Evolutionary conservation across 2,329 filamentous ascomycete genomes (phyloP), one percentile per base, ranked within the genome.

Genomic region (Paramyrothecium roridum): DNA sequence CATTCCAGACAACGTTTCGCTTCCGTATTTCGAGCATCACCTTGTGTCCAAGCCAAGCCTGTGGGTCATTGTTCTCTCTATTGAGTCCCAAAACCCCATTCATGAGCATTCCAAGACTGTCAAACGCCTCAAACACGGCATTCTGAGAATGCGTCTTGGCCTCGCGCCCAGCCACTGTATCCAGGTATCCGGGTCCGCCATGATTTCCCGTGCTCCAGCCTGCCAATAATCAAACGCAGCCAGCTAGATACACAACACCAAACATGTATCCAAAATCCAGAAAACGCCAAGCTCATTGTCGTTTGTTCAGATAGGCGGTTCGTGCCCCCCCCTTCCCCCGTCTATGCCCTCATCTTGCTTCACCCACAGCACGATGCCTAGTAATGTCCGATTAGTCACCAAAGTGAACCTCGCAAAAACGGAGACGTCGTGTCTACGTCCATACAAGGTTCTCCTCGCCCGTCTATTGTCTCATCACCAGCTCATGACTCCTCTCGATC

Each of bases 401-500:
- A 12, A n/a, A n/a, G 45, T 19, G 45, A 47, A 17, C 12, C 8
- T 13, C 40, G n/a, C n/a, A n/a, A n/a, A n/a, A n/a, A n/a, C n/a
- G n/a, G n/a, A 4, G 20, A n/a, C 10, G 26, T 22, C 47, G 21
- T 49, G 23, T 21, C 40, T 10, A 47, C 22, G 45, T 47, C 45
- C 45, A 20, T 20, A 10, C 10, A 30, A 30, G 26, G 26, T 30
- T 4, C 10, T 34, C 45, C 23, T 43, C 11, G 21, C 17, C 43
- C 12, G 26, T 19, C 20, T 30, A 19, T 45, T 19, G n/a, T 13
- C 22, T 23, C 37, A 17, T 60, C 54, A 98, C 95, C 95, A 99
- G 76, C 93, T 98, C 69, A 91, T 84, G 63, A 96, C 54, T 10
- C 91, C 90, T 69, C 80, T 91, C 54, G 79, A 80, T 48, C 95